phyloP scores from a whole-genome alignment of 2,329 filamentous ascomycete species.

The Colletotrichum plurivorum region DNA sequence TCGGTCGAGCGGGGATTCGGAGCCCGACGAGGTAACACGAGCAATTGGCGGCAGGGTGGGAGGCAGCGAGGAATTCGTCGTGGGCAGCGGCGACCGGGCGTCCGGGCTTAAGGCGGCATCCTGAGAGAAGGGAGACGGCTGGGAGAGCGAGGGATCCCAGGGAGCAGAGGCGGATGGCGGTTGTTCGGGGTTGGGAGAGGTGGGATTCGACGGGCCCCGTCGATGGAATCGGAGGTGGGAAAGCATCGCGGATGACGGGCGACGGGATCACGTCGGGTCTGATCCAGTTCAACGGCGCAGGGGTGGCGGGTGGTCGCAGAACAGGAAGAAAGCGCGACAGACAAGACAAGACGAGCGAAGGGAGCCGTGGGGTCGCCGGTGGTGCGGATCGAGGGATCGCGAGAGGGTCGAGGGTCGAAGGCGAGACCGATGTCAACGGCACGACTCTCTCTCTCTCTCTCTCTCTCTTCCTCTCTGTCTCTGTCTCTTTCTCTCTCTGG shows the following conservation, averaged over 20 bases:
- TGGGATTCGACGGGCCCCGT: conserved; percentile 68
- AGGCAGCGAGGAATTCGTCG: conserved; percentile 54
- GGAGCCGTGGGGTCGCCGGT: background rate
- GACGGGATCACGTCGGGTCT: conserved; percentile 14
- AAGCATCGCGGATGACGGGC: conserved; percentile 54
- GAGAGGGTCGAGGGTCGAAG: background rate
- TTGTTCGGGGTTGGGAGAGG: conserved; percentile 66
- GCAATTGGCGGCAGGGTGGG: conserved; percentile 66
- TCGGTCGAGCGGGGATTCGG: conserved; percentile 41
- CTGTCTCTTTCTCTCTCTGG: background rate
- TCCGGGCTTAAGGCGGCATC: conserved; percentile 56
- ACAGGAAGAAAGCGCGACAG: conserved; percentile 25
- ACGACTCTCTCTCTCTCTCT: background rate
- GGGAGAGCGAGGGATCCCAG: conserved; percentile 50
- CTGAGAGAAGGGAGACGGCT: conserved; percentile 56
- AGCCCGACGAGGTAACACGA: conserved; percentile 61
- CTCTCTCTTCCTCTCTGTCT: too few relatives aligned
- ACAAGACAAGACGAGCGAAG: conserved; percentile 29
- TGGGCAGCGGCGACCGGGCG: conserved; percentile 51
- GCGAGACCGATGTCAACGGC: conserved; percentile 23
- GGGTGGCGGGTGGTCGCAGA: conserved; percentile 36
- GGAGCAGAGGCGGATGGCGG: conserved; percentile 53
- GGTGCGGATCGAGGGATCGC: conserved; percentile 23
- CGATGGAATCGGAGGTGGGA: conserved; percentile 72
- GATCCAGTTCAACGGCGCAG: conserved; percentile 29